Evolutionary conservation across 306 rosid genomes (phyloP), one percentile per base, ranked within the genome.

Genomic region (Glycyrrhiza uralensis): DNA sequence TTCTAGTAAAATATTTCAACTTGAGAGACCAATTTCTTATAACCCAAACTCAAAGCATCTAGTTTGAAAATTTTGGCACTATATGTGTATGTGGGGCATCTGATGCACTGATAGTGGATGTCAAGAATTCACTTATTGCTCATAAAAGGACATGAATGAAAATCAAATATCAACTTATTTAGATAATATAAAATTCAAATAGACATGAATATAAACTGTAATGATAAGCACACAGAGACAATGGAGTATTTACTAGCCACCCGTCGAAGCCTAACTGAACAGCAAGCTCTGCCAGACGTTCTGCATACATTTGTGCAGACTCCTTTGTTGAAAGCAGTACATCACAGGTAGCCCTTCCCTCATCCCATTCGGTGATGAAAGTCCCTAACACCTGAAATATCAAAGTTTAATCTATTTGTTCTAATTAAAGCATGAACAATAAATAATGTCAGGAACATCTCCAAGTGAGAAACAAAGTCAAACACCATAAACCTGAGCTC

Each of bases 361-460:
- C 88, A 2, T 85, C 87, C 96, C 95, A 84, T 82, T 94, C 99
- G 0, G 92, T 76, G 66, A 94, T 87, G 84, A 94, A 94, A 57
- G 99, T 94, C 50, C 97, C 99, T 85, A 91, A 64, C 64, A 87
- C 97, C 99, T 94, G 66, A 17, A n/a, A 66, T 61, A 52, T 33
- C 66, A 60, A 69, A 20, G 35, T 50, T 51, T 32, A 24, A 50
- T 9, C 45, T 38, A 29, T 56, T 5, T 29, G 23, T 24, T 72
- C 35, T 35, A 41, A 41, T 19, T 9, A 52, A 72, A 81, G 29
- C 50, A 57, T 35, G 63, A 20, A 39, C 60, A 65, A 1, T 20
- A 55, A 61, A 54, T 5, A 17, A 55, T 47, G 20, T 39, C 32
- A 71, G 10, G 39, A 76, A 56, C 55, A 54, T 36, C 49, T 49